phyloP scores from a whole-genome alignment of 495 filamentous ascomycete species.

The Podospora tetraspora region DNA sequence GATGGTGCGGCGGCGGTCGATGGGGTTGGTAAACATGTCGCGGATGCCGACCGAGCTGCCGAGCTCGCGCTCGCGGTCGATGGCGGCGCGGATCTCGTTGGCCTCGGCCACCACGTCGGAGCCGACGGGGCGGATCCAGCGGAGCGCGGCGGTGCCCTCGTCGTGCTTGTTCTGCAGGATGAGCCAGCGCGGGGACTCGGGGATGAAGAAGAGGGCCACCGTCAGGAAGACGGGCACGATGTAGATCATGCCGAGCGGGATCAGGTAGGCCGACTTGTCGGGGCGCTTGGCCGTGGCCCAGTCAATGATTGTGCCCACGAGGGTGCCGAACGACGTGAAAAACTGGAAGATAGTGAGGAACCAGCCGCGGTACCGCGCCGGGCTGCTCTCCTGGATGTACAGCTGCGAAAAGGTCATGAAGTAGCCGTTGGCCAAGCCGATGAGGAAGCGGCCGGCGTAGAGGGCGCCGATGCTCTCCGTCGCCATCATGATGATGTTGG shows the following conservation, averaged over 20 bases:
- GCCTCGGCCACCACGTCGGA: slow-evolving; percentile 44
- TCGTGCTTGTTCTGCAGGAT: slow-evolving; percentile 46
- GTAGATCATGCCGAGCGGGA: slow-evolving; percentile 55
- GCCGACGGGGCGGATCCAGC: slow-evolving; percentile 43
- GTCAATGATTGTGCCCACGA: slow-evolving; percentile 59
- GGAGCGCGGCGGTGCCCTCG: slow-evolving; percentile 46
- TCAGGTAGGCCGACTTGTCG: slow-evolving; percentile 48
- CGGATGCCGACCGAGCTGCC: slow-evolving; percentile 37
- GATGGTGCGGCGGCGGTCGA: slow-evolving; percentile 48
- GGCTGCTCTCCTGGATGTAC: slow-evolving; percentile 49
- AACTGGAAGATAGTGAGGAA: slow-evolving; percentile 41
- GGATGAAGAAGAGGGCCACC: slow-evolving; percentile 53
- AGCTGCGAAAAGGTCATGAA: slow-evolving; percentile 58
- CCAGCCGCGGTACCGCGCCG: slow-evolving; percentile 47
- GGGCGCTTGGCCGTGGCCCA: slow-evolving; percentile 48
- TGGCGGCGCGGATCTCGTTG: slow-evolving; percentile 48
- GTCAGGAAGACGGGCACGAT: slow-evolving; percentile 50
- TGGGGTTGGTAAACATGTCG: slow-evolving; percentile 51
- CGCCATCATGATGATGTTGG: slow-evolving; percentile 55
- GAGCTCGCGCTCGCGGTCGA: slow-evolving; percentile 45
- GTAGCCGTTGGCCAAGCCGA: slow-evolving; percentile 53
- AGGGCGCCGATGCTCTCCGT: slow-evolving; percentile 48
- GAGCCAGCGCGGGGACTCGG: slow-evolving; percentile 62
- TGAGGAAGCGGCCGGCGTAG: slow-evolving; percentile 52
- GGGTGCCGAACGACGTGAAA: slow-evolving; percentile 41